These are phyloP conservation scores for Curvularia sp. DNA, from an alignment of 2,329 filamentous ascomycete genomes.

Conservation along the genomic window DNA sequence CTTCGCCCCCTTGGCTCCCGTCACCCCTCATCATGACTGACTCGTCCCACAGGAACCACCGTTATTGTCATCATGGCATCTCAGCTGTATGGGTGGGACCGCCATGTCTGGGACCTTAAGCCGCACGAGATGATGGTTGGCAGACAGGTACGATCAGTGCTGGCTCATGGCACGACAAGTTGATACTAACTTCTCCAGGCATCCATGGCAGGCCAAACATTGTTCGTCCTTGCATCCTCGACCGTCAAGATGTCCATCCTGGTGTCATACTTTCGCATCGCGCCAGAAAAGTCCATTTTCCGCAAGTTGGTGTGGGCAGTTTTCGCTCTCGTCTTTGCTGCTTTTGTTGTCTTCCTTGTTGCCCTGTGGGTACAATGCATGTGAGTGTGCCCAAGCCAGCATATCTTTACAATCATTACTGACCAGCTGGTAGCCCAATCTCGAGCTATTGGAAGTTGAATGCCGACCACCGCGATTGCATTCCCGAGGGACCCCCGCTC, in stretches of 20 bases:
- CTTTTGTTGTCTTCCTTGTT: constrained; percentile 46
- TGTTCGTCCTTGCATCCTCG: constrained; percentile 50
- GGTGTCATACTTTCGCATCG: constrained; percentile 50
- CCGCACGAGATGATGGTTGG: constrained; percentile 40
- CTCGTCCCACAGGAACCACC: constrained; percentile 5
- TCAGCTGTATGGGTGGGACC: constrained; percentile 49
- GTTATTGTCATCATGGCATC: constrained; percentile 34
- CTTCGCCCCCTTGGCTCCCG: background rate
- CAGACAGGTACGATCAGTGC: constrained; percentile 40
- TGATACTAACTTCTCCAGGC: constrained; percentile 39
- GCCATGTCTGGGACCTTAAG: constrained; percentile 48
- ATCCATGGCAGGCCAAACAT: constrained; percentile 48
- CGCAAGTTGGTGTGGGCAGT: constrained; percentile 48
- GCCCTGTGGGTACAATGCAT: constrained; percentile 51
- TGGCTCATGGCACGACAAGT: constrained; percentile 25
- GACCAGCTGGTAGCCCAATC: constrained; percentile 50
- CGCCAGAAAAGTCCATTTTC: constrained; percentile 49
- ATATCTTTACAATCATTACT: constrained; percentile 18
- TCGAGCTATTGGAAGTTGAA: constrained; percentile 55
- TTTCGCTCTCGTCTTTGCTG: constrained; percentile 45
- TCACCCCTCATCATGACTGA: constrained; percentile 2
- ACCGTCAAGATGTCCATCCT: constrained; percentile 50
- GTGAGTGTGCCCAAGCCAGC: constrained; percentile 27
- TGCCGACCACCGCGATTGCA: constrained; percentile 48
- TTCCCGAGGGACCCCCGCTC: constrained; percentile 55